These are phyloP conservation scores for Oropetium thomaeum DNA, from an alignment of 176 grass and related monocot species.

Conservation along the genomic window DNA sequence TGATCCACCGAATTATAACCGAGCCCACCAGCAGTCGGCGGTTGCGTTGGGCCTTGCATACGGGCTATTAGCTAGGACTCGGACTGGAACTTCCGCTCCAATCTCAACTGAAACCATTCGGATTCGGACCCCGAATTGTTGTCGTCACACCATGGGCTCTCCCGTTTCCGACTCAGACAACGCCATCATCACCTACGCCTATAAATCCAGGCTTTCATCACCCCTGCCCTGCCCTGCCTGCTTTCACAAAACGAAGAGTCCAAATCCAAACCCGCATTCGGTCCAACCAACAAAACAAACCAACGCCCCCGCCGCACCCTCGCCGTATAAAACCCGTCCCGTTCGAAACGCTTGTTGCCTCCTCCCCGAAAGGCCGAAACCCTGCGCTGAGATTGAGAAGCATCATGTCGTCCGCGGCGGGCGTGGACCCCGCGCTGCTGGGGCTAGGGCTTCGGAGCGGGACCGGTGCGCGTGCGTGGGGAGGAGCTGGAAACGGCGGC, in stretches of 20 bases:
- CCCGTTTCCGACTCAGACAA: too few species aligned
- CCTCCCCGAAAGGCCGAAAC: background rate
- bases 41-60: too few species aligned
- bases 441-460: constrained; percentile 8
- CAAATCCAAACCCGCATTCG: constrained; percentile 21
- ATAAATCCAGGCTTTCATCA: too few species aligned
- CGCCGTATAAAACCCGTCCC: constrained; percentile 24
- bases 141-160: too few species aligned
- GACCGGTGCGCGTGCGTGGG: constrained; percentile 8
- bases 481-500: background rate
- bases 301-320: background rate
- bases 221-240: too few species aligned
- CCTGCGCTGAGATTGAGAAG: background rate
- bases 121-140: too few species aligned
- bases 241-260: background rate
- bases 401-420: constrained; percentile 13
- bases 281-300: background rate
- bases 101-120: too few species aligned
- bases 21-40: too few species aligned
- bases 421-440: background rate
- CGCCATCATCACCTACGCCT: too few species aligned
- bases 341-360: constrained; percentile 20
- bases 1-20: too few species aligned
- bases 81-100: too few species aligned
- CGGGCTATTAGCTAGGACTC: too few species aligned